Base-by-base conservation (phyloP, 1,284 basidiomycete genomes). In the Earliella scabrosa region DNA sequence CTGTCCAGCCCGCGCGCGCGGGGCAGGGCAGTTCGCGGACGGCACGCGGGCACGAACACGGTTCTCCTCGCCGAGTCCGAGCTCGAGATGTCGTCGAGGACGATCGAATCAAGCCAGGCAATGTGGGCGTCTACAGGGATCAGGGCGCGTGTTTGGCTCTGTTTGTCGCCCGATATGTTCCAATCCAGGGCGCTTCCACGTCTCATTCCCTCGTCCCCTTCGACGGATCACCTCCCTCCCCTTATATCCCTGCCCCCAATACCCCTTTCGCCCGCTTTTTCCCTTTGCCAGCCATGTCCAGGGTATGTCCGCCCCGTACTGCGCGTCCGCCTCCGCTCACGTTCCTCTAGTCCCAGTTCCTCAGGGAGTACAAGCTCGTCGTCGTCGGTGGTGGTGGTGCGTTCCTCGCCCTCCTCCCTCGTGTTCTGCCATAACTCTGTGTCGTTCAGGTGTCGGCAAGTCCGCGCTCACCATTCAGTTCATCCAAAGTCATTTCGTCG, bases 381-480 rank as follows among this genome's bases (percentile, higher is more conserved):
- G 96, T 98, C 61, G 95, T 98, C 62, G 96, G 96, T 55, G 96
- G 96, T 73, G 97, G 96, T 85, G 96, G 96, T 91, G 67, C 72
- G 88, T 81, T 47, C 56, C 41, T 48, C 35, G 27, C 36, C 6
- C 21, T 36, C 16, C 20, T 11, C 36, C n/a, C 16, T 41, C 13
- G 36, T 18, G 35, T 45, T 13, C n/a, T 27, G 24, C 40, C 6
- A 18, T 14, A 35, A 39, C 47, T 20, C 45, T n/a, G 32, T 38
- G 23, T 21, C 58, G 4, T 20, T 2, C 61, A 95, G 95, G 94
- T 82, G 95, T 97, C 65, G 96, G 96, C 64, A 98, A 98, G 81
- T 97, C 92, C 44, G 95, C 95, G 23, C 77, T 98, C 75, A 98
- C 97, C 44, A 98, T 98, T 71, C 96, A 98, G 74, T 98, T 98